Conservation (phyloP, 2,329 filamentous ascomycete species). For the Podosphaera aphanis region DNA sequence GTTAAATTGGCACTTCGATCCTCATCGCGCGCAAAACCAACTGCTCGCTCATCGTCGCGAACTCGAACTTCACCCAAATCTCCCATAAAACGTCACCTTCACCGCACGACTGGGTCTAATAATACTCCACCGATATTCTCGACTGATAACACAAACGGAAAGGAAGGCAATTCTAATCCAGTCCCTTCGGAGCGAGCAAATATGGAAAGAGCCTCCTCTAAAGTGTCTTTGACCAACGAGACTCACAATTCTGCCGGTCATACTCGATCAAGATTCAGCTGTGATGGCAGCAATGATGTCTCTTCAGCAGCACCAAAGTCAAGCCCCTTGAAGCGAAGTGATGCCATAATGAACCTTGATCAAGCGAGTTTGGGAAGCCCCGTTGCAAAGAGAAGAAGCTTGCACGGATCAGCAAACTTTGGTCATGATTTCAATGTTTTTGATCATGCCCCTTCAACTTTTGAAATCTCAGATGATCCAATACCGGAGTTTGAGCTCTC, state of each 20-base stretch:
- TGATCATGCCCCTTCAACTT: constrained; percentile 30
- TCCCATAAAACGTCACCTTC: constrained; percentile 56
- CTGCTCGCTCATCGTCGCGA: constrained; percentile 33
- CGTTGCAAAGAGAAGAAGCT: constrained; percentile 70
- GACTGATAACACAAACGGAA: constrained; percentile 12
- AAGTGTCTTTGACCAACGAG: constrained; percentile 24
- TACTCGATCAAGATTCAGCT: constrained; percentile 24
- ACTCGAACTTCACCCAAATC: constrained; percentile 54
- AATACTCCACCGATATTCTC: constrained; percentile 28
- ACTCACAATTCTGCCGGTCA: constrained; percentile 26
- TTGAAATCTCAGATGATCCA: constrained; percentile 29
- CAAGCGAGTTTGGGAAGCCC: constrained; percentile 59
- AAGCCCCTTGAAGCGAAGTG: constrained; percentile 78
- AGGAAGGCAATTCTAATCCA: constrained; percentile 21
- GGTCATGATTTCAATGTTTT: constrained; percentile 49
- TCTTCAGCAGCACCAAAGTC: constrained; percentile 33
- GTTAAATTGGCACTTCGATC: constrained; percentile 43
- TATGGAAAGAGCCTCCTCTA: constrained; percentile 27
- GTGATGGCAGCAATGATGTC: constrained; percentile 20
- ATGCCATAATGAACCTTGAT: constrained; percentile 73
- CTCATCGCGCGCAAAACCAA: constrained; percentile 33
- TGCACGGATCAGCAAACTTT: constrained; percentile 51
- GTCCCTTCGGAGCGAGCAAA: constrained; percentile 22
- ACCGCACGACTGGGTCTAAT: constrained; percentile 38
- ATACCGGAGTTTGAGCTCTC: constrained; percentile 31